Base-by-base conservation (phyloP, 257 asterid genomes). In the Craterostigma plantagineum region DNA sequence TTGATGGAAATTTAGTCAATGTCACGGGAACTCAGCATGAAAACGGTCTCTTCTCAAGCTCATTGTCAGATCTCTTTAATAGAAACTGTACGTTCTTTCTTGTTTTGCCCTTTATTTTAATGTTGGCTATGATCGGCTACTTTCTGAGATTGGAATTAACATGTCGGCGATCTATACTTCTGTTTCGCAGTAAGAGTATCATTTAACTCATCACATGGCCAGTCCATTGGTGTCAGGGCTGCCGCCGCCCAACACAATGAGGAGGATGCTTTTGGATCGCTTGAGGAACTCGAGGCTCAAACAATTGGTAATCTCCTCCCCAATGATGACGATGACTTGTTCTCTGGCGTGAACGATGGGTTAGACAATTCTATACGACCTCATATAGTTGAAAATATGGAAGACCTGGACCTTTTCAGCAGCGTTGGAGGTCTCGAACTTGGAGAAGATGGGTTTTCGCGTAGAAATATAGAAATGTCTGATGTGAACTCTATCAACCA, bases 261-360 rank as follows among this genome's bases (percentile, higher is more conserved):
- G 57, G 92, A 86, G 43, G 92, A 83, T 52, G 74, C 75, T 34
- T 77, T 77, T 62, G 92, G 69, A 63, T 83, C 96, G 10, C 73
- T 83, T 56, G 70, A 75, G 71, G 96, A 90, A 71, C 74, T 90
- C 42, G 95, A 90, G 75, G 99, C 96, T 55, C 87, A 75, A 17
- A 71, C 99, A 42, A 79, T 90, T 53, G 94, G 99, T 35, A 77
- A 83, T 73, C 99, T 90, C 61, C 90, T 90, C 44, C 99, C 99
- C 55, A 23, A 6, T 23, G 95, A 83, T 63, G 93, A 87, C 23
- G 98, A 87, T 12, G 98, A 87, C 66, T 64, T 87, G 61, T 74
- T 87, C 45, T 75, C 95, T 60, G 95, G 98, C 43, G 87, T 87
- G 59, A 76, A 80, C 48, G 92, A 79, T 59, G 97, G 95, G 52